Percentiles rank a stretch among this genome's conserved stretches.
phyloP scores from a whole-genome alignment of 768 basidiomycete species.

The Kwoniella dendrophila region DNA sequence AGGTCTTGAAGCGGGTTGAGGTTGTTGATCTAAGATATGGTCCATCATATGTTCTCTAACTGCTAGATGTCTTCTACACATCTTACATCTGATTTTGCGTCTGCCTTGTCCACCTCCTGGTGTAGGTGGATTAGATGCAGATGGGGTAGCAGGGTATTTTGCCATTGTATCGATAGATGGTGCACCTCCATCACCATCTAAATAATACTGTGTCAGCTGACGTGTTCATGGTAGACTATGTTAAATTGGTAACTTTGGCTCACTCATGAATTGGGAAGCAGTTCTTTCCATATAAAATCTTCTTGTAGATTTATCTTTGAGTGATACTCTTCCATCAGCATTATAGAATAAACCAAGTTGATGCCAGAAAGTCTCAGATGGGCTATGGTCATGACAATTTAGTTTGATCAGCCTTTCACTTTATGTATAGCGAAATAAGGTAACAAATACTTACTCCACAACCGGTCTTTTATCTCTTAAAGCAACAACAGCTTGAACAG shows the following conservation, averaged over 20 bases:
- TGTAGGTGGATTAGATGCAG: slow-evolving; percentile 65
- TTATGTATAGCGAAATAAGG: background rate
- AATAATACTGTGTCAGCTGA: slow-evolving; percentile 3
- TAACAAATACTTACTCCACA: slow-evolving; percentile 65
- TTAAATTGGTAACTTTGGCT: slow-evolving; percentile 44
- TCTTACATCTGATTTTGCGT: slow-evolving; percentile 82
- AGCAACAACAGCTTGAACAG: slow-evolving; percentile 67
- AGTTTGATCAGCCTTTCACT: background rate
- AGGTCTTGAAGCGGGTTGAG: slow-evolving; percentile 47
- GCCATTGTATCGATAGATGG: slow-evolving; percentile 76
- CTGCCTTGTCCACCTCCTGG: slow-evolving; percentile 62
- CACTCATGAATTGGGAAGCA: slow-evolving; percentile 76
- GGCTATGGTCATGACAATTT: slow-evolving; percentile 59
- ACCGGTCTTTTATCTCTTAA: slow-evolving; percentile 69
- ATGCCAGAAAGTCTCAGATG: slow-evolving; percentile 78
- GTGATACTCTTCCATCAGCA: slow-evolving; percentile 69
- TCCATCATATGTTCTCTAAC: slow-evolving; percentile 92
- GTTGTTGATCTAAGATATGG: slow-evolving; percentile 60
- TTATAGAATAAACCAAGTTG: slow-evolving; percentile 80
- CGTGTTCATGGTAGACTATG: background rate
- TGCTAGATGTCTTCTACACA: slow-evolving; percentile 86
- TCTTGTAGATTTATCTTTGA: slow-evolving; percentile 69
- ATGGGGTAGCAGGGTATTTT: slow-evolving; percentile 68
- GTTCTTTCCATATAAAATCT: slow-evolving; percentile 82
- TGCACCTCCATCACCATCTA: slow-evolving; percentile 70